Evolutionary conservation across 306 rosid genomes (phyloP), one percentile per base, ranked within the genome.

Genomic region (Styphnolobium japonicum): DNA sequence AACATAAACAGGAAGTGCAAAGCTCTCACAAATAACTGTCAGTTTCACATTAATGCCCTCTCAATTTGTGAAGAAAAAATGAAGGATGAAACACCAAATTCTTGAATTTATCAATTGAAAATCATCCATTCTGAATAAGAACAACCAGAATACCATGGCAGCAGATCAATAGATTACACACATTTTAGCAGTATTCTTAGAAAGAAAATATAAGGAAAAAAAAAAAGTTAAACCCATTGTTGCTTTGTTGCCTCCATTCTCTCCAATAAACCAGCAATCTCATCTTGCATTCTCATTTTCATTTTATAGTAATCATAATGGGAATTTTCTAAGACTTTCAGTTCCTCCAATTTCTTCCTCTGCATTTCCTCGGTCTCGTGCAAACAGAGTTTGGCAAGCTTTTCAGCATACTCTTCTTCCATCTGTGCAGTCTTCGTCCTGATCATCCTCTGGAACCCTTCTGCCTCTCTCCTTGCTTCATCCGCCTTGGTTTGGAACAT

Each of bases 191-290:
- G 61, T 76, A 81, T 71, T 61, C 82, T 84, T 77, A 87, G 64
- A 45, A 76, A 51, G 42, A 61, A 37, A 82, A 69, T 42, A 84
- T n/a, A 49, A 46, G 11, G 7, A 39, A 60, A 68, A 18, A 25
- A 9, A 31, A 72, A 6, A 78, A 22, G 39, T 84, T 60, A 95
- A 75, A 88, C 88, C 88, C 88, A 65, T 67, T 90, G 96, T 81
- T 93, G 90, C 83, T 90, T 96, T 68, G 99, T 91, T 66, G 92
- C 94, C 70, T 96, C 99, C 98, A 96, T 93, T 86, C 98, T 93
- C 84, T 88, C 84, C 89, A 91, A 80, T 73, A 93, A 85, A 42
- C 97, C 94, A 49, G 73, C 87, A 71, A 96, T 93, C 87, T 96
- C 98, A 21, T 71, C 92, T 82, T 88, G 93, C 99, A 96, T 96